Percentiles rank a stretch among this genome's conserved stretches.
Conservation (phyloP, 169 alveolate genomes). For the Cryptosporidium bovis region DNA sequence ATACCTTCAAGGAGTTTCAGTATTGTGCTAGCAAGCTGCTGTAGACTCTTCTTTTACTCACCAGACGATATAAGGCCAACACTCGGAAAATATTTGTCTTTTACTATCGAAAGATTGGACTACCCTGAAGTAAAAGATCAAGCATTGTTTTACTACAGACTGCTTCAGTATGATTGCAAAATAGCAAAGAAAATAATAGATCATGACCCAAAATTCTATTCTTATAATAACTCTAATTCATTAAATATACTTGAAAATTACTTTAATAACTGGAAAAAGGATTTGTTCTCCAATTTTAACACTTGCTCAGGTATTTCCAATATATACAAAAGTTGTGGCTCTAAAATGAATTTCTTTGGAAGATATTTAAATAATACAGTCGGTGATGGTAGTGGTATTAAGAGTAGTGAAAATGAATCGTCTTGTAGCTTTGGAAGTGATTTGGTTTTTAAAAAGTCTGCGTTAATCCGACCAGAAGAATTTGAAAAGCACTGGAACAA, state of each 20-base stretch:
- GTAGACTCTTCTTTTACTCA: slow-evolving; percentile 39
- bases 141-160: slow-evolving; percentile 67
- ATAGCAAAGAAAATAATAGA: slow-evolving; percentile 15
- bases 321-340: not conserved
- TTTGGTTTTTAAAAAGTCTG: not conserved
- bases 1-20: slow-evolving; percentile 13
- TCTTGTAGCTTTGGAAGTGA: no score
- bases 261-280: slow-evolving; percentile 31
- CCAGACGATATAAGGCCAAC: slow-evolving; percentile 43
- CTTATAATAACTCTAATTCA: not conserved
- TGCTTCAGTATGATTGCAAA: slow-evolving; percentile 37
- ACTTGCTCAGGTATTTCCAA: slow-evolving; percentile 20
- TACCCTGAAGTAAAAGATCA: slow-evolving; percentile 65
- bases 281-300: slow-evolving; percentile 16
- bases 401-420: not conserved
- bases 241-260: slow-evolving; percentile 18
- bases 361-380: not conserved
- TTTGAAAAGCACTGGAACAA: slow-evolving; percentile 49
- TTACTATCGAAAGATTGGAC: slow-evolving; percentile 33
- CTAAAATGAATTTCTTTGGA: slow-evolving; percentile 33
- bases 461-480: slow-evolving; percentile 14
- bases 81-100: slow-evolving; percentile 22
- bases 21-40: slow-evolving; percentile 47
- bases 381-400: not conserved
- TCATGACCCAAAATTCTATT: not conserved